phyloP scores from a whole-genome alignment of 108 stramenopile species.

The Nitzschia inconspicua region DNA sequence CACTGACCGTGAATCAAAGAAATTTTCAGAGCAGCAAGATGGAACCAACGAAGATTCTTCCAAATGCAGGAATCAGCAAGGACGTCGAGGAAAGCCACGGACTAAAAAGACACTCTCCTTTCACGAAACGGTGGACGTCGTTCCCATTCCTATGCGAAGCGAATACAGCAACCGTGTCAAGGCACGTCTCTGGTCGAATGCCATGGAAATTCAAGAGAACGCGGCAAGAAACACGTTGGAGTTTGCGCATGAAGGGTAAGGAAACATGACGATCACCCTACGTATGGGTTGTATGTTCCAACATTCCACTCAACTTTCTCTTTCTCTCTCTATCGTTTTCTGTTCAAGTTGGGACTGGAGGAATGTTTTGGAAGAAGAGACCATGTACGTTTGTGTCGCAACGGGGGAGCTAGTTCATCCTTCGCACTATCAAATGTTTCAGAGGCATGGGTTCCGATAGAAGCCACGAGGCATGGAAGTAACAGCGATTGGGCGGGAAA shows the following conservation, averaged over 20 bases:
- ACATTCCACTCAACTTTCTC: background rate
- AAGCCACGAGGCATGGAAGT: background rate
- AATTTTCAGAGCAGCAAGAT: too few species aligned
- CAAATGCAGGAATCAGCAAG: background rate
- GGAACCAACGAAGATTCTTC: too few species aligned
- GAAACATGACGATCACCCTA: background rate
- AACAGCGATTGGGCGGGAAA: too few species aligned
- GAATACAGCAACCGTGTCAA: slow-evolving; percentile 66
- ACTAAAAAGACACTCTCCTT: slow-evolving; percentile 25
- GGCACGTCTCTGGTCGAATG: slow-evolving; percentile 58
- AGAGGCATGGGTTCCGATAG: background rate
- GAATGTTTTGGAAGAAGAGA: slow-evolving; percentile 63
- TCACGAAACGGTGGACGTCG: slow-evolving; percentile 52
- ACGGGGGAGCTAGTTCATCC: slow-evolving; percentile 72
- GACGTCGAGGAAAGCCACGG: background rate
- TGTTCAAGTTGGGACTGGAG: slow-evolving; percentile 60
- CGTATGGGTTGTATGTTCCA: background rate
- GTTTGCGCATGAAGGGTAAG: slow-evolving; percentile 68
- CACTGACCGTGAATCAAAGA: background rate
- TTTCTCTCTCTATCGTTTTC: slow-evolving; percentile 1
- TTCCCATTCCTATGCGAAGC: slow-evolving; percentile 66
- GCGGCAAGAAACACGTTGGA: slow-evolving; percentile 67
- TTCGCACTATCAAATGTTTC: slow-evolving; percentile 39
- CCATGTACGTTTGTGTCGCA: slow-evolving; percentile 46
- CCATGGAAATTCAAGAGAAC: slow-evolving; percentile 53